Base-by-base conservation (phyloP, 2,329 filamentous ascomycete species). In the Anthostomella pinea region DNA sequence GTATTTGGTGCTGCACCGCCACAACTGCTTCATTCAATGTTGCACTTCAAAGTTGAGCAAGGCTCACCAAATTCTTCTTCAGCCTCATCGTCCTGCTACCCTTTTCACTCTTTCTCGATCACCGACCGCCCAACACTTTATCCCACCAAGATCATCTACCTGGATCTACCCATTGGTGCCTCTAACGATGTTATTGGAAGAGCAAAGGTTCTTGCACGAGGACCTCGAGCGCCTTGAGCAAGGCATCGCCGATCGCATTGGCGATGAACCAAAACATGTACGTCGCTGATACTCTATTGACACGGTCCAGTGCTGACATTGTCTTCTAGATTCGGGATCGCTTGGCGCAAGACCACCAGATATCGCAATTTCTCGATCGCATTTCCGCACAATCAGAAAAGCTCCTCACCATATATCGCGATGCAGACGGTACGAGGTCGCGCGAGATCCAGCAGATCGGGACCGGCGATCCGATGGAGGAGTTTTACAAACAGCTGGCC, bases 181-280 rank as follows among this genome's bases (percentile, higher is more conserved):
- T n/a, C n/a, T n/a, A n/a, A n/a, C 28, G 6, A 83, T 96, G 89
- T 70, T 95, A 51, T 69, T 96, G 47, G 94, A 98, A 72, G 90
- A 97, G 54, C 85, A 97, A 67, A 80, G 93, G 54, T 89, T 87
- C 57, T 79, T 96, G 54, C 90, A 96, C 55, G 93, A 98, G 77
- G 93, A 98, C 66, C 71, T 98, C 33, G 93, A 98, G 74, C 83
- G 93, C 47, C 77, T 98, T 41, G 93, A 98, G 67, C 88, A 95
- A 63, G 93, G 87, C 35, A 85, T 96, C 55, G 85, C 87, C 36
- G 90, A 97, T 67, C 85, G 90, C 56, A 79, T 94, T 43, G 75
- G 81, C 45, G 88, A 96, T 50, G 89, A 97, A 48, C 90, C 91
- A 29, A 87, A 85, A 65, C 85, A 91, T 63, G 87, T 90, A 70